Conservation (phyloP, 1,284 basidiomycete species). For the Ceratobasidium papillatum region DNA sequence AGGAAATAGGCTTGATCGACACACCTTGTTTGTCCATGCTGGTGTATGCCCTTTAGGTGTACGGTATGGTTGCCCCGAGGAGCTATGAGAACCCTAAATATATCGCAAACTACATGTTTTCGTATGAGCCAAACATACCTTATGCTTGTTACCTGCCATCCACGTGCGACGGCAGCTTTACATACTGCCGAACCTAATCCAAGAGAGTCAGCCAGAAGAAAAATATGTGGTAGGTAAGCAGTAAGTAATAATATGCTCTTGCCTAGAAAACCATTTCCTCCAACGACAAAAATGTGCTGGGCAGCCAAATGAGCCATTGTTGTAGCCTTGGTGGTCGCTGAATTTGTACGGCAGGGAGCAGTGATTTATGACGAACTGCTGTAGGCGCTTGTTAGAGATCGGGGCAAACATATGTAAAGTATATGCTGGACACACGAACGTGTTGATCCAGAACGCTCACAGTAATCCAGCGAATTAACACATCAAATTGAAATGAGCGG, state of each 20-base stretch:
- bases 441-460: not conserved
- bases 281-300: conserved; percentile 83
- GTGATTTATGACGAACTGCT: not conserved
- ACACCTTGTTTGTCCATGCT: conserved; percentile 80
- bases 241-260: no score
- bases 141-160: conserved; percentile 88
- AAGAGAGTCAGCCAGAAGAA: not conserved
- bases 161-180: conserved; percentile 81
- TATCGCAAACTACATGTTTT: not conserved
- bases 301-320: conserved; percentile 44
- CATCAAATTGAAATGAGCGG: no score
- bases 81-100: conserved; percentile 53
- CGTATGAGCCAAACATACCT: conserved; percentile 64
- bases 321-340: not conserved
- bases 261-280: conserved; percentile 96
- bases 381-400: not conserved
- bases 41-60: conserved; percentile 91
- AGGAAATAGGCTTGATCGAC: conserved; percentile 34
- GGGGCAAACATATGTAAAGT: not conserved
- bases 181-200: conserved; percentile 88
- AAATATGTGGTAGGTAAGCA: no score
- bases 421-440: not conserved
- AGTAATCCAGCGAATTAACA: no score
- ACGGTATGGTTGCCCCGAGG: conserved; percentile 84
- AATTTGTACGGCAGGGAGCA: not conserved